Conservation (phyloP, 257 asterid species). For the Capsicum rhomboideum region DNA sequence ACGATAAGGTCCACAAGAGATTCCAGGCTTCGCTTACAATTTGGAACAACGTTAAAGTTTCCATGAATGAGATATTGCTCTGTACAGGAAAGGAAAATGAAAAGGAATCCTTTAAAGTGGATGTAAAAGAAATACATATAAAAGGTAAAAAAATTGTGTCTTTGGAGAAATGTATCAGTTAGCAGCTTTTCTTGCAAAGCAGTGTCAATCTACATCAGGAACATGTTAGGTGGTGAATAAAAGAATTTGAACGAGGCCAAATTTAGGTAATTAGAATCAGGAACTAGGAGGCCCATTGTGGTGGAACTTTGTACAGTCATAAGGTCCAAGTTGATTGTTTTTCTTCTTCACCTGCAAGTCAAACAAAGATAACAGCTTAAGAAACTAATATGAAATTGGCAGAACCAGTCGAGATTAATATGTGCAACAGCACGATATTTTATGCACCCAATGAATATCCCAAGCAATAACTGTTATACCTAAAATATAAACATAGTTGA, state of each 20-base stretch:
- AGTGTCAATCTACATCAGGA: not conserved
- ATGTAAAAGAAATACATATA: not conserved
- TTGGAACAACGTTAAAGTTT: not conserved
- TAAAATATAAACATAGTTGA: not conserved
- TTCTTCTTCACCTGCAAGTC: constrained; percentile 61
- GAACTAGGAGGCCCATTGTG: constrained; percentile 30
- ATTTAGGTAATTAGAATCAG: constrained; percentile 26
- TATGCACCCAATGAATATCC: not conserved
- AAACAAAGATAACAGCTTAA: not conserved
- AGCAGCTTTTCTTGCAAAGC: not conserved
- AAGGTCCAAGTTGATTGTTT: constrained; percentile 73
- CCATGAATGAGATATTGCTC: not conserved
- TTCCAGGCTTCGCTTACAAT: not conserved
- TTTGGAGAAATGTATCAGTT: not conserved
- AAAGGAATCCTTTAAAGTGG: not conserved
- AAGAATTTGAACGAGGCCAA: constrained; percentile 24
- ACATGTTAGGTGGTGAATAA: constrained; percentile 1
- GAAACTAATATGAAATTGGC: not conserved
- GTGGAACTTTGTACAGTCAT: constrained; percentile 76
- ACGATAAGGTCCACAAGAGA: not conserved
- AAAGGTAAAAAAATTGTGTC: not conserved
- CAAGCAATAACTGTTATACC: not conserved
- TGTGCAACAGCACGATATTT: not conserved
- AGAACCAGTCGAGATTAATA: not conserved
- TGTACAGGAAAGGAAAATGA: not conserved